Evolutionary conservation across 305 asterid genomes (phyloP).

Genomic region (Fraxinus velutina): DNA sequence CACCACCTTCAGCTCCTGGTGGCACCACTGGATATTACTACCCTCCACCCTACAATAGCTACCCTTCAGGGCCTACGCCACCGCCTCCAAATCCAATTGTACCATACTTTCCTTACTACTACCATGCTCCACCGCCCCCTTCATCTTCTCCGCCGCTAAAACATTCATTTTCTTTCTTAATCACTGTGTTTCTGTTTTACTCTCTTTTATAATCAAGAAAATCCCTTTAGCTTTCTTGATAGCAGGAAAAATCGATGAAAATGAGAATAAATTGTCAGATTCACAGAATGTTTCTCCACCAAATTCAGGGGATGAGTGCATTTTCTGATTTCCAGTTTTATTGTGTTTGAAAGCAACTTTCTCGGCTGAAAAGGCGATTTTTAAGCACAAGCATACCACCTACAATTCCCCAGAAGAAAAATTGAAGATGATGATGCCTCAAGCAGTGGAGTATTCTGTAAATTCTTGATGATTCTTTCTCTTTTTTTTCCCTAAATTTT

Average conservation of each 20-base stretch:
- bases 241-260: background rate
- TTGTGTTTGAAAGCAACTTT: background rate
- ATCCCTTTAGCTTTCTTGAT: background rate
- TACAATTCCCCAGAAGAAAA: constrained; percentile 22
- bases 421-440: constrained; percentile 6
- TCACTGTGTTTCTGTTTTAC: constrained; percentile 24
- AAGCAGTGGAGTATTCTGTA: constrained; percentile 37
- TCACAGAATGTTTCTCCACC: constrained; percentile 42
- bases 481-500: background rate
- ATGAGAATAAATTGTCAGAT: constrained; percentile 38
- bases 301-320: background rate
- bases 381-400: constrained; percentile 1
- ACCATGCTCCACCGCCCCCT: constrained; percentile 63
- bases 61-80: constrained; percentile 56
- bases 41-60: constrained; percentile 40
- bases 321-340: background rate
- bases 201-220: constrained; percentile 22
- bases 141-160: constrained; percentile 30
- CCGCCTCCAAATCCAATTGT: constrained; percentile 96
- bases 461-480: constrained; percentile 35
- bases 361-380: background rate
- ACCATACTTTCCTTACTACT: constrained; percentile 81
- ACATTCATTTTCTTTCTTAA: constrained; percentile 21
- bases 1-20: constrained; percentile 34
- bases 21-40: constrained; percentile 29